Evolutionary conservation across 2,329 filamentous ascomycete species (phyloP).

Genomic region (Bipolaris bicolor): DNA sequence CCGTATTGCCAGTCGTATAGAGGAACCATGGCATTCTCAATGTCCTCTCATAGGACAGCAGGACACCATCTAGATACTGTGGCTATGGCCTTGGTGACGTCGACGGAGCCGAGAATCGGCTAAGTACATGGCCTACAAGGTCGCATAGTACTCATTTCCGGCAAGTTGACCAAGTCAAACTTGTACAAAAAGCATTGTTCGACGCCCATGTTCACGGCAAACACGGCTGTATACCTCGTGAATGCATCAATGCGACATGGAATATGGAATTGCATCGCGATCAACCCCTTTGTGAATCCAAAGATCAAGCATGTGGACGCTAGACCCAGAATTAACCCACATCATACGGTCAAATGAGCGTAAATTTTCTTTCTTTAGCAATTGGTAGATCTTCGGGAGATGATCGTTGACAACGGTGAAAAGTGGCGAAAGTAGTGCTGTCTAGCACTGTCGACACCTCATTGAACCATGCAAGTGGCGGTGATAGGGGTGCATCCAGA

Average conservation of each 20-base stretch:
- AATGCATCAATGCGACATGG: conserved; percentile 1
- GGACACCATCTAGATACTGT: conserved; percentile 6
- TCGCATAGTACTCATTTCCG: conserved; percentile 40
- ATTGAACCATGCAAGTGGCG: conserved; percentile 34
- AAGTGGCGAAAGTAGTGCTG: conserved; percentile 27
- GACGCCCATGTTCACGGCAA: conserved; percentile 4
- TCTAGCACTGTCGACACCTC: conserved; percentile 15
- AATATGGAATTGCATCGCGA: neutral
- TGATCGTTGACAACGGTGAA: conserved; percentile 5
- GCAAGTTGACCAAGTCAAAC: conserved; percentile 16
- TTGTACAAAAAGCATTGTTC: conserved; percentile 4
- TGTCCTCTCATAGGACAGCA: conserved; percentile 5
- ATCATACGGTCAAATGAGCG: neutral
- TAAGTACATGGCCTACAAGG: conserved; percentile 19
- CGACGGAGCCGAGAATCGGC: conserved; percentile 18
- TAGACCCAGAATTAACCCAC: conserved; percentile 4
- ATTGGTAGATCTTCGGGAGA: conserved; percentile 4
- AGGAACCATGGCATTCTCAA: neutral
- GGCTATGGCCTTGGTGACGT: conserved; percentile 31
- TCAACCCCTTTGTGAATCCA: conserved; percentile 1
- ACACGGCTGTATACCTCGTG: neutral
- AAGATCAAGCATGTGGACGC: conserved; percentile 3
- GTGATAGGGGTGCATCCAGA: conserved; percentile 27
- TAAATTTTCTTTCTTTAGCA: conserved; percentile 19
- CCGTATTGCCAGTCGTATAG: conserved; percentile 8